phyloP scores from a whole-genome alignment of 345 rosid species.

The Arabidopsis suecica region DNA sequence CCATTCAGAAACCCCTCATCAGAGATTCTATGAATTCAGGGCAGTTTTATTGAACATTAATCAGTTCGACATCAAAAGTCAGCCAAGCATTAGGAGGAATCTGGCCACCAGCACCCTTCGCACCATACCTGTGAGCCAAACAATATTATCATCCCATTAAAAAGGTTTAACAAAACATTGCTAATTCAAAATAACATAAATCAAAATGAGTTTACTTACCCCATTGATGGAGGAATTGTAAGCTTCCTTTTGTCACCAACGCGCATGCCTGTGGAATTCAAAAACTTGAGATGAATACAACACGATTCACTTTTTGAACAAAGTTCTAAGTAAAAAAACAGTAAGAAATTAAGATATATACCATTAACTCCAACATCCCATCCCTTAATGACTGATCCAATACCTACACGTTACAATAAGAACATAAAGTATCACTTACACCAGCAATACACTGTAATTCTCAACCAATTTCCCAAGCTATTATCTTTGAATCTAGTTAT shows the following conservation, averaged over 20 bases:
- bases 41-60: constrained; percentile 50
- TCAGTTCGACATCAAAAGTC: constrained; percentile 64
- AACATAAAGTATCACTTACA: constrained; percentile 18
- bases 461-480: background rate
- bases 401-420: constrained; percentile 55
- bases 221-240: constrained; percentile 72
- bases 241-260: constrained; percentile 78
- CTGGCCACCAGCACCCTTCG: constrained; percentile 48
- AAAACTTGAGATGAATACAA: constrained; percentile 9
- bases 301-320: background rate
- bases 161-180: background rate
- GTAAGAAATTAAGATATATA: constrained; percentile 45
- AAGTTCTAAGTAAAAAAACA: background rate
- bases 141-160: constrained; percentile 10
- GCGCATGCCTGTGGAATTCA: constrained; percentile 60
- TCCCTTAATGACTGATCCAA: constrained; percentile 92
- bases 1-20: background rate
- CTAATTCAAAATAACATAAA: background rate
- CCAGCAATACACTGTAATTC: background rate
- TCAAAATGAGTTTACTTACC: constrained; percentile 47
- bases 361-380: constrained; percentile 98
- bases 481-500: background rate
- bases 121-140: constrained; percentile 58
- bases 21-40: background rate
- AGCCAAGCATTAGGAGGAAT: constrained; percentile 75